Conservation (phyloP, 257 asterid species). For the Datura wrightii region DNA sequence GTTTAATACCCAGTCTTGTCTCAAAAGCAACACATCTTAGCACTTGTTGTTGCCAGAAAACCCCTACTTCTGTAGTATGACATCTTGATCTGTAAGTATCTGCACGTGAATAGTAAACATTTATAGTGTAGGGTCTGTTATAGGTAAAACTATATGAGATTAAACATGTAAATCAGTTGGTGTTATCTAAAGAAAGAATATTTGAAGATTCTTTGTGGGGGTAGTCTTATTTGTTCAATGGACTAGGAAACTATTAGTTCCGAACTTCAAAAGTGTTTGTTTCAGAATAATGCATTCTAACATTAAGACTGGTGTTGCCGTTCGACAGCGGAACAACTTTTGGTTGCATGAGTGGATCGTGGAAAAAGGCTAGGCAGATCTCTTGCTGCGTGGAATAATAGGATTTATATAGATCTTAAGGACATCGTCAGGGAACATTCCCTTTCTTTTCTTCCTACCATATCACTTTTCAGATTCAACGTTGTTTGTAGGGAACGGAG, state of each 20-base stretch:
- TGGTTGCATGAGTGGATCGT: constrained; percentile 48
- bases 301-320: not conserved
- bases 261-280: not conserved
- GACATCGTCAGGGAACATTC: constrained; percentile 54
- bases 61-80: not conserved
- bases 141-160: not conserved
- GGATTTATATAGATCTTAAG: constrained; percentile 57
- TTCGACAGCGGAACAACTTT: not conserved
- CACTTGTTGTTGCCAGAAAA: not conserved
- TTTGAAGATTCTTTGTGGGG: constrained; percentile 5
- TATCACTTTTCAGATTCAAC: constrained; percentile 52
- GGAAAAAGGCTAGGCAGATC: constrained; percentile 48
- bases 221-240: not conserved
- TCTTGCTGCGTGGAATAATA: constrained; percentile 33
- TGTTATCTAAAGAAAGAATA: not conserved
- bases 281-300: not conserved
- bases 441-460: constrained; percentile 59
- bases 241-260: not conserved
- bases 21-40: no score
- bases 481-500: constrained; percentile 65
- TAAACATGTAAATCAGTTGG: not conserved
- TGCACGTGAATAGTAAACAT: not conserved
- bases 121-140: not conserved
- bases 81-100: not conserved
- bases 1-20: no score